Evolutionary conservation across 1,139 yeast genomes (phyloP).

Genomic region (Petasospora fabianii): DNA sequence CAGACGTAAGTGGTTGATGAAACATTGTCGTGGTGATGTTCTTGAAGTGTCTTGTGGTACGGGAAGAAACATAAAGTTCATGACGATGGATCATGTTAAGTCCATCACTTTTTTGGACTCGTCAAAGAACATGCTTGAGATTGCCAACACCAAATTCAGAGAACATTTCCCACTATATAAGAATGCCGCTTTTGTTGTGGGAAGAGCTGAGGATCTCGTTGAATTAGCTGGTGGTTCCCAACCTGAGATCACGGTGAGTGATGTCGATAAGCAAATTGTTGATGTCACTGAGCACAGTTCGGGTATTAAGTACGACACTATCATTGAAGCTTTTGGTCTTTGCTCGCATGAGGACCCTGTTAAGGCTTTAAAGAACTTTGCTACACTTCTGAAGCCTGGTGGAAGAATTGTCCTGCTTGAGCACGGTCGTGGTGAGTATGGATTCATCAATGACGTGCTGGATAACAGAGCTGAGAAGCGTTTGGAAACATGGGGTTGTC

Average conservation of each 20-base stretch:
- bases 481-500: constrained; percentile 91
- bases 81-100: constrained; percentile 54
- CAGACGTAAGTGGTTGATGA: constrained; percentile 81
- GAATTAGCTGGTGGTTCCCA: constrained; percentile 42
- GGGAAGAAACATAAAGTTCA: constrained; percentile 82
- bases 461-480: constrained; percentile 83
- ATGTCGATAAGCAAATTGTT: constrained; percentile 21
- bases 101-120: constrained; percentile 86
- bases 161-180: constrained; percentile 59
- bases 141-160: constrained; percentile 72
- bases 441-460: constrained; percentile 71
- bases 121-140: constrained; percentile 78
- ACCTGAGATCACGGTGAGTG: constrained; percentile 17
- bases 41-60: constrained; percentile 95
- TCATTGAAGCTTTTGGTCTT: constrained; percentile 89
- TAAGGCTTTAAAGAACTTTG: constrained; percentile 71
- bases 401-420: constrained; percentile 86
- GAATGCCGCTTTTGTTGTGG: constrained; percentile 82
- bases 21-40: constrained; percentile 78
- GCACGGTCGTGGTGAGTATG: constrained; percentile 86
- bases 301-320: constrained; percentile 73
- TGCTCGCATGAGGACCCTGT: constrained; percentile 97
- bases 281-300: constrained; percentile 26
- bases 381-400: constrained; percentile 72
- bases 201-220: constrained; percentile 84